Percentiles rank a stretch among this genome's conserved stretches.
Conservation (phyloP, 176 grass and related monocot genomes). For the Panicum miliaceum region DNA sequence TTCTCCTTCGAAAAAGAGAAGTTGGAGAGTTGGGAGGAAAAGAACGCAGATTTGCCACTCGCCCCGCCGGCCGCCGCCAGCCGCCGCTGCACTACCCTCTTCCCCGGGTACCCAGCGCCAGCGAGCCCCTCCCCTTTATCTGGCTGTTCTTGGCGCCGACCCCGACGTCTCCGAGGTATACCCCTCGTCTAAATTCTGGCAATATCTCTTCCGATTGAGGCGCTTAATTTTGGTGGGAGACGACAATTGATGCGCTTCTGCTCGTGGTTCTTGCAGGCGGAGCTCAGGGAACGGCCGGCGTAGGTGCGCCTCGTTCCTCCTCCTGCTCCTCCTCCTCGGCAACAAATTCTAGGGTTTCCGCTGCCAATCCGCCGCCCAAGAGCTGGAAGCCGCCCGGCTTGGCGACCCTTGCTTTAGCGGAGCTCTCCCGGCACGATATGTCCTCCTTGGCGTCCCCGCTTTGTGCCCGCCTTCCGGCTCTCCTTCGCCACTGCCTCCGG, state of each 20-base stretch:
- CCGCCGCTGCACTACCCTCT: neutral
- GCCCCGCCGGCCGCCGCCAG: neutral
- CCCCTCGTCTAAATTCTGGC: neutral
- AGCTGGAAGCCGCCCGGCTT: neutral
- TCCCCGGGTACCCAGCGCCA: neutral
- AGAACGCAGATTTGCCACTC: too few species aligned
- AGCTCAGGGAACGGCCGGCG: neutral
- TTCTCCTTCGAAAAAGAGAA: too few species aligned
- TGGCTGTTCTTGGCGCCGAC: neutral
- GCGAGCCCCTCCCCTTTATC: neutral
- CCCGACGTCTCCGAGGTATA: neutral
- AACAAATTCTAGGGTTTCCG: constrained; percentile 5
- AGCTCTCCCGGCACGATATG: neutral
- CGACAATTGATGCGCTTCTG: neutral
- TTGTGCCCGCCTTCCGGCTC: neutral
- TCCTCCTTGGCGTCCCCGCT: neutral
- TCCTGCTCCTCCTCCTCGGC: neutral
- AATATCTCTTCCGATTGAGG: neutral
- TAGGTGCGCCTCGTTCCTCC: neutral
- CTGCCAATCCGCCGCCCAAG: neutral
- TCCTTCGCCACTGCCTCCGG: constrained; percentile 30
- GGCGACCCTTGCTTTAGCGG: neutral
- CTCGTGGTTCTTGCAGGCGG: neutral
- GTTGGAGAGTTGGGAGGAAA: too few species aligned
- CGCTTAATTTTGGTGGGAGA: neutral